Base-by-base conservation (phyloP, 768 basidiomycete species). In the Pisolithus tinctorius region DNA sequence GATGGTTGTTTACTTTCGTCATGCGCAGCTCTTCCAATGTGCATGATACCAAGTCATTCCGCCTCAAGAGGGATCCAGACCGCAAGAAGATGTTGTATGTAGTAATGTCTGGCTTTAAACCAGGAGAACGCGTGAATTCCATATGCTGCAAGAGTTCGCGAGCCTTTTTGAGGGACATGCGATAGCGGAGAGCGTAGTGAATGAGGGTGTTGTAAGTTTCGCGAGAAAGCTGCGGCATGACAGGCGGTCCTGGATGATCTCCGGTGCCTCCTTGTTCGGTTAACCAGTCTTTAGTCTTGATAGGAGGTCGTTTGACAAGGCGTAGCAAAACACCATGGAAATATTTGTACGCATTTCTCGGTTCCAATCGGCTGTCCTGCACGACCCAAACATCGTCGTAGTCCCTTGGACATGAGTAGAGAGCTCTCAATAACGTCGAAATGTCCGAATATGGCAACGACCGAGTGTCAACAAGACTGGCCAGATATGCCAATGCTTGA, bases 401-500 rank as follows among this genome's bases (percentile, higher is more conserved):
- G 14, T 67, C 59, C 48, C 68, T 72, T 0, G 80, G 79, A 52
- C 71, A 74, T 27, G 60, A 66, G 58, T 75, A 80, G 39, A 86
- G 63, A 6, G 72, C 56, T 4, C 71, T 67, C 6, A 86, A 54
- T 16, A 86, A 64, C 10, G 70, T 55, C 11, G 74, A 67, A 31
- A 84, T 62, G 17, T 73, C 63, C 4, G 66, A 52, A 50, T 72
- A 76, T 3, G 75, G 78, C 17, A 84, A 59, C 44, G 74, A 72
- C 0, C 73, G 73, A 26, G 69, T 60, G 48, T 85, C 78, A 13
- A 86, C 60, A 3, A 82, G 65, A 39, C 68, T 59, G 1, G 78
- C 78, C 13, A 88, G 64, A 56, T 80, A 79, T 2, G 82, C 79
- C 25, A 88, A 71, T 4, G 83, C 78, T 61, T 88, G 85, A 2